A percentile compares a stretch with the other conserved stretches of the same genome.
phyloP scores from a whole-genome alignment of 2,329 filamentous ascomycete genomes.

The Rugonectria rugulosa region DNA sequence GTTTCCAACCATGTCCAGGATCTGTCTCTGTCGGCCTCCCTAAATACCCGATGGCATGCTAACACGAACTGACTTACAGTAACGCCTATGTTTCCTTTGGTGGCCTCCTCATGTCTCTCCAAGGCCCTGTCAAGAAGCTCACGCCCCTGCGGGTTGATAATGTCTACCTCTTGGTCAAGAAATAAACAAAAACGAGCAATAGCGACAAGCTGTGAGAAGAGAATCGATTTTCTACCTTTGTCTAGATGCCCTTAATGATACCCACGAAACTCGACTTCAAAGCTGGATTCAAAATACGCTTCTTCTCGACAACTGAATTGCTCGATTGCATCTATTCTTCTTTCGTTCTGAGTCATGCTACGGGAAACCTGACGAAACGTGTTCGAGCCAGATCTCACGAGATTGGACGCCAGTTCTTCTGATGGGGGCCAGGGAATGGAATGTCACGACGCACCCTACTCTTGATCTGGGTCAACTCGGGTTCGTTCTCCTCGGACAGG shows the following conservation, averaged over 20 bases:
- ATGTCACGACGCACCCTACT: slow-evolving; percentile 78
- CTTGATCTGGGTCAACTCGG: slow-evolving; percentile 78
- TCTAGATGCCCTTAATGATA: slow-evolving; percentile 37
- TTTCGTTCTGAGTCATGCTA: neutral
- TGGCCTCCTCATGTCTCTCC: slow-evolving; percentile 86
- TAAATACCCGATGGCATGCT: slow-evolving; percentile 13
- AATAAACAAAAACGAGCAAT: slow-evolving; percentile 58
- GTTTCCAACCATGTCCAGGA: neutral
- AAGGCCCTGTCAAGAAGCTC: slow-evolving; percentile 95
- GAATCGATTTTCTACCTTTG: slow-evolving; percentile 26
- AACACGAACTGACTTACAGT: slow-evolving; percentile 55
- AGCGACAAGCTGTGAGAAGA: slow-evolving; percentile 3
- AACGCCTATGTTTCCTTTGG: slow-evolving; percentile 96
- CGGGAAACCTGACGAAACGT: neutral
- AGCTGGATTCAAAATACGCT: slow-evolving; percentile 10
- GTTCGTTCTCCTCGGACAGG: slow-evolving; percentile 80
- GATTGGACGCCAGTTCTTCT: slow-evolving; percentile 43
- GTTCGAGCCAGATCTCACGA: neutral
- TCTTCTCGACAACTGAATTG: neutral
- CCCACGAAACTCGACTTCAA: slow-evolving; percentile 27
- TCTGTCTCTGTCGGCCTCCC: neutral
- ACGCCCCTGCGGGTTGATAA: slow-evolving; percentile 91
- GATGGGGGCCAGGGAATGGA: slow-evolving; percentile 78
- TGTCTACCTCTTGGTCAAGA: slow-evolving; percentile 93
- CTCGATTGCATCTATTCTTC: neutral